A percentile compares a stretch with the other conserved stretches of the same genome.
Evolutionary conservation across 139 green algal genomes (phyloP).

Genomic region (Ettlia oleoabundans): DNA sequence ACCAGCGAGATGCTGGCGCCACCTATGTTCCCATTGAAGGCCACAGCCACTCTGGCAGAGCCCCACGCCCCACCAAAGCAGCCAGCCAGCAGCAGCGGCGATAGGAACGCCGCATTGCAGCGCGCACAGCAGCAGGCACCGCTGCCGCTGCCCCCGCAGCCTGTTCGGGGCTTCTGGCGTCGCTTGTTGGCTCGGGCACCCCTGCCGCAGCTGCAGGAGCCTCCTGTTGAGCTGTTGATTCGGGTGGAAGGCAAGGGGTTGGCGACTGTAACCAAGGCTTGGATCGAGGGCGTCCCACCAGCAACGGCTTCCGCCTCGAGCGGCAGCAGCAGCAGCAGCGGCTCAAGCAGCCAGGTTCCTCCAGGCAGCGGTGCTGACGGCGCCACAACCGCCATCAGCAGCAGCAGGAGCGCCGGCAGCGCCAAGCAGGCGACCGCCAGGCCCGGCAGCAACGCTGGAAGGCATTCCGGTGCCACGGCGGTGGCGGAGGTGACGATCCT

Average conservation of each 20-base stretch:
- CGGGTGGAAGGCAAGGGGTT: constrained; percentile 39
- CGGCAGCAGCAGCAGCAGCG: too few species aligned
- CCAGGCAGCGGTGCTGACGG: too few species aligned
- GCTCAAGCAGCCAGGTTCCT: too few species aligned
- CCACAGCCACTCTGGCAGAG: background rate
- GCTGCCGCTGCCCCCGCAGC: background rate
- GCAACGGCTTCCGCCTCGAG: too few species aligned
- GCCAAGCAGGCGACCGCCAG: background rate
- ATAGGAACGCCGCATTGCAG: background rate
- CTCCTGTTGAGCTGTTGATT: constrained; percentile 31
- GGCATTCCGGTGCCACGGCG: background rate
- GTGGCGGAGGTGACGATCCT: constrained; percentile 4
- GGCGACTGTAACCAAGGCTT: constrained; percentile 16
- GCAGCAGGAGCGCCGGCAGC: too few species aligned
- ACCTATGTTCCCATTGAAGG: constrained; percentile 32
- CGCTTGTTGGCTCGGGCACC: constrained; percentile 6
- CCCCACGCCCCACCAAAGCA: background rate
- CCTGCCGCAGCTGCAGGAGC: background rate
- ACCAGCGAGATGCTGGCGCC: constrained; percentile 32
- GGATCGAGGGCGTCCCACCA: constrained; percentile 12
- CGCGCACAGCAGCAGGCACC: background rate
- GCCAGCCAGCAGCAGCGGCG: background rate
- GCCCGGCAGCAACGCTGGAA: background rate
- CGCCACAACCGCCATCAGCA: too few species aligned
- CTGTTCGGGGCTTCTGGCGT: background rate